Evolutionary conservation across 768 basidiomycete genomes (phyloP).

Genomic region (Amyloporia xantha): DNA sequence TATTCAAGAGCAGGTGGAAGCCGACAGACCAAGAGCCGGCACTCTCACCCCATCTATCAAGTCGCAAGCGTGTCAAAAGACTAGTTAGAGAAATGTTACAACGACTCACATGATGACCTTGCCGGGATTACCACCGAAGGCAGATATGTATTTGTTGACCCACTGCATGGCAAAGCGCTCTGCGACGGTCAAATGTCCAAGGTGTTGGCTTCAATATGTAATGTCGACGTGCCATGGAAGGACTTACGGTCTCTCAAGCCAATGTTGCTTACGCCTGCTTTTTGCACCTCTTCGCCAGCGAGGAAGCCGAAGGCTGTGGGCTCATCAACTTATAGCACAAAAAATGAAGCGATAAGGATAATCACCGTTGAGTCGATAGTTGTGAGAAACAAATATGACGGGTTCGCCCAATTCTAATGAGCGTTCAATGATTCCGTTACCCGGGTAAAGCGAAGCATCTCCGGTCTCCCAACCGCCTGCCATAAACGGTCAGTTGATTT

Average conservation of each 20-base stretch:
- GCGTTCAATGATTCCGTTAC: constrained; percentile 12
- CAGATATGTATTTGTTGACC: constrained; percentile 16
- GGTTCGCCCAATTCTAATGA: constrained; percentile 37
- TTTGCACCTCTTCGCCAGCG: constrained; percentile 31
- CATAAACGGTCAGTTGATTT: too few species aligned
- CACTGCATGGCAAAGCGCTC: constrained; percentile 34
- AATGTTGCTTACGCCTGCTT: constrained; percentile 34
- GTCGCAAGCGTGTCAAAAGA: too few species aligned
- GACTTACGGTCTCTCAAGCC: constrained; percentile 41
- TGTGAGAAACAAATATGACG: constrained; percentile 47
- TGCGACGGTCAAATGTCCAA: constrained; percentile 9
- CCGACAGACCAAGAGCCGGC: constrained; percentile 31
- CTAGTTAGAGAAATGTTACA: too few species aligned
- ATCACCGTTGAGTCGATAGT: constrained; percentile 27
- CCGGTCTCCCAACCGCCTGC: not conserved
- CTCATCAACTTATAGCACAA: not conserved
- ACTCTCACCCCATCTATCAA: constrained; percentile 26
- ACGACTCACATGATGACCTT: constrained; percentile 29
- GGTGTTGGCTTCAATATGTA: not conserved
- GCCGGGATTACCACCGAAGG: constrained; percentile 30
- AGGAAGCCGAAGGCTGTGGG: constrained; percentile 34
- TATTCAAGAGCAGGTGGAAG: constrained; percentile 18
- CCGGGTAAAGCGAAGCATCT: not conserved
- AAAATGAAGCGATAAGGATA: not conserved
- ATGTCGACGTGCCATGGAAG: not conserved